phyloP scores from a whole-genome alignment of 2,329 filamentous ascomycete genomes.

The Trichoderma afroharzianum region DNA sequence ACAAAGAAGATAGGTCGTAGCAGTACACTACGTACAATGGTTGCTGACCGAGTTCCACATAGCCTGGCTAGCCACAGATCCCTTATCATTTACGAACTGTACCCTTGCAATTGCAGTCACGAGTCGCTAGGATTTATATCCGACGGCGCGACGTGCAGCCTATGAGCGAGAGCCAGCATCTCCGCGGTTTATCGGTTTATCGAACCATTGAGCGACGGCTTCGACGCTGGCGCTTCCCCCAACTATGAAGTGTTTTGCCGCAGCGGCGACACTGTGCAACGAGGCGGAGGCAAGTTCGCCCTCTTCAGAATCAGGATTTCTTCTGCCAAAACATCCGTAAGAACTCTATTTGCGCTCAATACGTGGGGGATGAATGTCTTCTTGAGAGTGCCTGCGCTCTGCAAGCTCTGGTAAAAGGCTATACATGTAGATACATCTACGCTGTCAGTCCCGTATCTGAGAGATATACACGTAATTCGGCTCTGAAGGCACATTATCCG shows the following conservation, averaged over 20 bases:
- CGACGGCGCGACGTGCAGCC: not conserved
- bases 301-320: not conserved
- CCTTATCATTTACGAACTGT: not conserved
- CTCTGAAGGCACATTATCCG: not conserved
- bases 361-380: not conserved
- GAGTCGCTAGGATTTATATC: not conserved
- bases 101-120: slow-evolving; percentile 2
- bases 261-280: not conserved
- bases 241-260: not conserved
- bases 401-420: not conserved
- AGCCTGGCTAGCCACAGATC: not conserved
- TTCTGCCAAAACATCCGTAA: not conserved
- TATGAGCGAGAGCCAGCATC: not conserved
- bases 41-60: not conserved
- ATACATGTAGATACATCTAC: too few species aligned
- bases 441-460: not conserved
- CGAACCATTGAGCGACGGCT: not conserved
- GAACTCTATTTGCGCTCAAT: not conserved
- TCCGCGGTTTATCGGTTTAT: not conserved
- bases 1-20: not conserved
- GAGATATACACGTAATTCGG: not conserved
- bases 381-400: not conserved
- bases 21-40: not conserved
- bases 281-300: not conserved
- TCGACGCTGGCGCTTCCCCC: not conserved